Base-by-base conservation (phyloP, 2,329 filamentous ascomycete genomes). In the Trichoderma aggressivum region DNA sequence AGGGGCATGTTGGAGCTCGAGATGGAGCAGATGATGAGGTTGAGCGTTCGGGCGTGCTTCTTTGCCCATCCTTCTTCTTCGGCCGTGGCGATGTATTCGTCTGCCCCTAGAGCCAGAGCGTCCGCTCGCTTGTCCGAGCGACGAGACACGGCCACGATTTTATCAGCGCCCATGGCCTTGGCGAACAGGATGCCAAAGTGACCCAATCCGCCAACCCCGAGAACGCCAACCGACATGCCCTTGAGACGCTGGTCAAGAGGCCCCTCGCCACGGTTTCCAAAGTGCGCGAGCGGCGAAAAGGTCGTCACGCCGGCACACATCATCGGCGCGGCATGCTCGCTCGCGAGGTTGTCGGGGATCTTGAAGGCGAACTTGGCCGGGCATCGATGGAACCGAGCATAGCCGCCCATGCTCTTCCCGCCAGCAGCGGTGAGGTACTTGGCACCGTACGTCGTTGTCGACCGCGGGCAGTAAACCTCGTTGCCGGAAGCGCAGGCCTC, bases 301-400 rank as follows among this genome's bases (percentile, higher is more conserved):
- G 90, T 83, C 0, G 91, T 93, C 53, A 92, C 85, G 24, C 91
- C 91, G 16, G 86, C 91, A 75, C 91, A 93, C 63, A 93, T 83
- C 86, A 93, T 88, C 3, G 91, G 90, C 18, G 90, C 84, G 10
- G 82, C 82, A 47, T 80, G 73, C 47, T 81, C 82, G 1, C 78
- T 79, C n/a, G 77, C 72, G 0, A 85, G 73, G 12, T 74, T 76
- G 30, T 84, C 82, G 18, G 83, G 83, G 55, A 85, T 83, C 77
- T 83, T 84, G 67, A 85, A 75, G 39, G 81, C 81, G 73, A 91
- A 92, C 36, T 75, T 77, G 1, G 74, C 77, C 32, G 78, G 75
- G 43, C 75, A 77, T 36, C 79, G 78, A 72, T 80, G 76, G 73
- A 80, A 80, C 65, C 74, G 74, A 1, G 76, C 76, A 69, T 81